Base-by-base conservation (phyloP, 495 filamentous ascomycete genomes). In the Penicillium soppii region DNA sequence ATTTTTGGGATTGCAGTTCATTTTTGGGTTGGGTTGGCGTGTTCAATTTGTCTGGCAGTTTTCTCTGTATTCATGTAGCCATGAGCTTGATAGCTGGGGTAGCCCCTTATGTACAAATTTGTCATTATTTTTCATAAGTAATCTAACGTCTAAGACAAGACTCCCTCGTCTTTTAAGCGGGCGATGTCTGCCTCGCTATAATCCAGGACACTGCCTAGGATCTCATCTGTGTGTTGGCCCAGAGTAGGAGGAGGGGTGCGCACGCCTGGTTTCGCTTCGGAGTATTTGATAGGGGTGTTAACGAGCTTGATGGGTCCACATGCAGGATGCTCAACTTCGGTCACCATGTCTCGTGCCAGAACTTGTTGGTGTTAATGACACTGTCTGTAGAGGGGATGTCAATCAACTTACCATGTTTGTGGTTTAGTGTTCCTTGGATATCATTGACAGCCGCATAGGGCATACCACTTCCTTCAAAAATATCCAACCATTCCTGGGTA, bases 381-480 rank as follows among this genome's bases (percentile, higher is more conserved):
- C 49, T 51, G 50, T 29, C 15, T 7, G 29, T 42, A 17, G 4
- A 15, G 10, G 20, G 8, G 13, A 22, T 7, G 2, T 17, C 26
- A 6, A 15, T 19, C 39, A 30, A 59, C 71, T 62, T 63, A 85
- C 82, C 80, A 63, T 98, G 95, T 42, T 86, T 78, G 68, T 97
- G 92, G 36, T 86, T 85, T 30, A 98, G 71, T 2, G 92, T 89
- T 6, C 74, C 78, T 64, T 92, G 84, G 9, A 98, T 83, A 61
- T 97, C 92, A 61, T 97, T 97, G 45, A 98, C 85, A 0, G 95
- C 89, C 4, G 92, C 89, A 71, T 97, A 97, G 8, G 94, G 94
- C 84, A 97, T 85, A 16, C 94, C 94, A 51, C 86, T 88, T 20
- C 88, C 90, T 58, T 97, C 90, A 23, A 98, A 83, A 13, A 95